A percentile compares a stretch with the other conserved stretches of the same genome.
These are phyloP conservation scores for Oidiodendron maius DNA, from an alignment of 495 filamentous ascomycete species.

Conservation along the genomic window DNA sequence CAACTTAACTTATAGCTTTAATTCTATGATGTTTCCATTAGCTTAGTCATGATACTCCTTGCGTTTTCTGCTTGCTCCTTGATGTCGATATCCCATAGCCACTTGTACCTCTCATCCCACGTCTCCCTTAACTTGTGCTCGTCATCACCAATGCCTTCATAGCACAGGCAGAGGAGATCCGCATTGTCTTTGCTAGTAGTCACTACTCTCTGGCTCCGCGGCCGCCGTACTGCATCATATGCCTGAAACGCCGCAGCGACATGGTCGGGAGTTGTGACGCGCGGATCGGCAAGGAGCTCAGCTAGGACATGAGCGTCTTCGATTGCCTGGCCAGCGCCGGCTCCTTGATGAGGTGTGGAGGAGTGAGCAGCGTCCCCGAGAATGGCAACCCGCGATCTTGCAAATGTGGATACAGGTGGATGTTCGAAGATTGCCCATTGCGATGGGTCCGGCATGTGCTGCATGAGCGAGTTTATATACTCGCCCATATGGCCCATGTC, in stretches of 20 bases:
- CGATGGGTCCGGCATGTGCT: slow-evolving; percentile 38
- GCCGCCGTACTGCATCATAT: slow-evolving; percentile 54
- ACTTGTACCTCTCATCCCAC: slow-evolving; percentile 37
- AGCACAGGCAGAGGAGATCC: slow-evolving; percentile 33
- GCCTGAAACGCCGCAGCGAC: slow-evolving; percentile 50
- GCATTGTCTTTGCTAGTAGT: slow-evolving; percentile 35
- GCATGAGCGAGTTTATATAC: slow-evolving; percentile 38
- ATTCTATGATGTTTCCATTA: too few relatives aligned
- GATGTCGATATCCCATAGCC: slow-evolving; percentile 52
- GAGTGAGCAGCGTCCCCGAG: slow-evolving; percentile 69
- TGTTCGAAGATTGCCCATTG: slow-evolving; percentile 63
- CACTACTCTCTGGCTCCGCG: slow-evolving; percentile 37
- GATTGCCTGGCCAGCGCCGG: slow-evolving; percentile 62
- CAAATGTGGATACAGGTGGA: slow-evolving; percentile 47
- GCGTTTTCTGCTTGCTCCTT: too few relatives aligned
- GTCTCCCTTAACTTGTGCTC: slow-evolving; percentile 34
- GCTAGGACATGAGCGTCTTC: slow-evolving; percentile 60
- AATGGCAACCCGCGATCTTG: slow-evolving; percentile 47
- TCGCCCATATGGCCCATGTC: slow-evolving; percentile 52
- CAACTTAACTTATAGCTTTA: too few relatives aligned
- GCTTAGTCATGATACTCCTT: too few relatives aligned
- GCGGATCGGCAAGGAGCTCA: slow-evolving; percentile 47
- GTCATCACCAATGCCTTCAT: slow-evolving; percentile 37
- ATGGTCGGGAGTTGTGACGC: slow-evolving; percentile 30
- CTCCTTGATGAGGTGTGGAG: slow-evolving; percentile 62